Percentiles rank a stretch among this genome's conserved stretches.
phyloP scores from a whole-genome alignment of 768 basidiomycete genomes.

The Lentinula detonsa region DNA sequence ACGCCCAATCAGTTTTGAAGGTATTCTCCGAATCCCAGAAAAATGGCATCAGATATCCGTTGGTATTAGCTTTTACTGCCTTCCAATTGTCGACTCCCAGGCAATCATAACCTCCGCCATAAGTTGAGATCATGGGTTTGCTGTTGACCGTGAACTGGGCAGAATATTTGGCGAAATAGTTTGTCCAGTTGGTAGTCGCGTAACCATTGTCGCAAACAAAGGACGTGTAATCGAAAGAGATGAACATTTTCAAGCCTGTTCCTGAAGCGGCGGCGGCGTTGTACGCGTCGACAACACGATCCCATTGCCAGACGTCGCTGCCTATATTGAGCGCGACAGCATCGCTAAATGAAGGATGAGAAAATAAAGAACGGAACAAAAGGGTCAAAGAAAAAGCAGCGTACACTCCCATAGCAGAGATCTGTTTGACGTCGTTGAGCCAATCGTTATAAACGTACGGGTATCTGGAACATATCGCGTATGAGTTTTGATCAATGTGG shows the following conservation, averaged over 20 bases:
- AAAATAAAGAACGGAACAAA: constrained; percentile 18
- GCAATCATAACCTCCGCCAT: constrained; percentile 41
- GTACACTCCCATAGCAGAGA: constrained; percentile 36
- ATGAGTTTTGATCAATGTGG: background rate
- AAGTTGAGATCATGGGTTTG: constrained; percentile 56
- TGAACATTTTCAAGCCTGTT: constrained; percentile 42
- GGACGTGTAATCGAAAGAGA: constrained; percentile 51
- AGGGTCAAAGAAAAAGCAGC: constrained; percentile 11
- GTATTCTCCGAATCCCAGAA: constrained; percentile 42
- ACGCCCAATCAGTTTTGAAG: constrained; percentile 23
- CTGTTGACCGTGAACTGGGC: constrained; percentile 51
- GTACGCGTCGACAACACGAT: constrained; percentile 11
- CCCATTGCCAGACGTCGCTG: constrained; percentile 31
- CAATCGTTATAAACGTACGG: constrained; percentile 33
- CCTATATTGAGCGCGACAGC: constrained; percentile 64
- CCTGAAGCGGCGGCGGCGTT: constrained; percentile 36
- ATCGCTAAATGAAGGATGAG: constrained; percentile 27
- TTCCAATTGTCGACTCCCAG: constrained; percentile 49
- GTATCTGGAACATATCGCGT: constrained; percentile 20
- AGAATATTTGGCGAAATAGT: constrained; percentile 41
- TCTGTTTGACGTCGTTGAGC: constrained; percentile 34
- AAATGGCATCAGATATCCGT: constrained; percentile 47
- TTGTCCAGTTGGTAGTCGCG: constrained; percentile 36
- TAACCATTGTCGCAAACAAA: constrained; percentile 38
- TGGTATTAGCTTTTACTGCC: constrained; percentile 39